These are phyloP conservation scores for Aspergillus ochraceus DNA, from an alignment of 2,329 filamentous ascomycete genomes.

Conservation along the genomic window DNA sequence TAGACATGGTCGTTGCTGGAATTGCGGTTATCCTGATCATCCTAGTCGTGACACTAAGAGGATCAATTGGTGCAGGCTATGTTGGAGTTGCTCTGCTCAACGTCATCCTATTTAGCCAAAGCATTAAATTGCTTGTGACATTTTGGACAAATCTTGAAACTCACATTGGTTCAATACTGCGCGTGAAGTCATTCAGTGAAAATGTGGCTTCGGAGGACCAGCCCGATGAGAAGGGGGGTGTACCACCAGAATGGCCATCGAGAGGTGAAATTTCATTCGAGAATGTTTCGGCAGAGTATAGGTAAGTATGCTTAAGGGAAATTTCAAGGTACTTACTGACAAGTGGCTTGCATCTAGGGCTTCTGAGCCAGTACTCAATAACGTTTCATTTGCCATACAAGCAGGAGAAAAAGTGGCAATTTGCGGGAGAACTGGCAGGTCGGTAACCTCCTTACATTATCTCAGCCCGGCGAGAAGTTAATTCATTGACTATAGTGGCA, in stretches of 20 bases:
- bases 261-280: conserved; percentile 46
- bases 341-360: conserved; percentile 10
- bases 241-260: conserved; percentile 45
- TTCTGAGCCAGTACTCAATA: conserved; percentile 42
- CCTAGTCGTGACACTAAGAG: conserved; percentile 48
- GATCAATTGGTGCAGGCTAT: conserved; percentile 48
- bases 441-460: not conserved
- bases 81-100: conserved; percentile 56
- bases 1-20: conserved; percentile 52
- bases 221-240: conserved; percentile 39
- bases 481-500: conserved; percentile 33
- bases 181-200: conserved; percentile 55
- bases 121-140: conserved; percentile 51
- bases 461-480: not conserved
- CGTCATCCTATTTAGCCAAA: conserved; percentile 54
- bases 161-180: conserved; percentile 56
- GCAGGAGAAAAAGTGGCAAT: conserved; percentile 44
- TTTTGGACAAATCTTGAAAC: conserved; percentile 61
- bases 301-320: conserved; percentile 22
- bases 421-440: conserved; percentile 43
- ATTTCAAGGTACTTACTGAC: conserved; percentile 9
- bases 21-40: conserved; percentile 52
- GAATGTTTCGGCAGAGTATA: conserved; percentile 47
- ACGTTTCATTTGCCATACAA: conserved; percentile 48
- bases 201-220: conserved; percentile 47